Conservation (phyloP, 305 asterid species). For the Andrographis paniculata region DNA sequence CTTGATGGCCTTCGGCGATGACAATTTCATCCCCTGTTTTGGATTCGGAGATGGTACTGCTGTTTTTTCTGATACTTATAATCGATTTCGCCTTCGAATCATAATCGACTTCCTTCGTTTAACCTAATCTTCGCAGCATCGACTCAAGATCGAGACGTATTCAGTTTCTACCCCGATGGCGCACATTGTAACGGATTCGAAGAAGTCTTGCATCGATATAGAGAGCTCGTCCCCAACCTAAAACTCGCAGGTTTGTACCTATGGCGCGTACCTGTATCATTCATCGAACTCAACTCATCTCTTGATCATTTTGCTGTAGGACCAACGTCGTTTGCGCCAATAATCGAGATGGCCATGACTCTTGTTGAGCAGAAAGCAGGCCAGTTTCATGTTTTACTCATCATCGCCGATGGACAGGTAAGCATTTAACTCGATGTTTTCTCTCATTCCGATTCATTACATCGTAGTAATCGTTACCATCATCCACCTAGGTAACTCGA, state of each 20-base stretch:
- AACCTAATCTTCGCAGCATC: constrained; percentile 63
- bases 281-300: constrained; percentile 1
- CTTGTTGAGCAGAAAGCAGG: constrained; percentile 89
- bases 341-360: constrained; percentile 82
- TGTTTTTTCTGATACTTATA: no score
- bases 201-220: constrained; percentile 71
- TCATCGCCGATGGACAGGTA: constrained; percentile 96
- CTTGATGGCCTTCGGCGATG: background rate
- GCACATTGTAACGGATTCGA: constrained; percentile 84
- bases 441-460: background rate
- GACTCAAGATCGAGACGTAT: constrained; percentile 93
- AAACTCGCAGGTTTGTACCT: constrained; percentile 63
- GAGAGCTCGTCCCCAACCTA: constrained; percentile 84
- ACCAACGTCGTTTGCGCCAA: constrained; percentile 91
- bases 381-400: constrained; percentile 78
- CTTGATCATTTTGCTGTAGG: constrained; percentile 34
- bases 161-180: constrained; percentile 74
- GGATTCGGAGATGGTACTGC: background rate
- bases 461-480: no score
- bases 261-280: constrained; percentile 1
- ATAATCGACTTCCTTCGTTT: no score
- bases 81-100: no score
- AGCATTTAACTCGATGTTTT: background rate
- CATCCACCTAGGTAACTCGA: constrained; percentile 57
- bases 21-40: background rate